These are phyloP conservation scores for Glaciozyma antarctica DNA, from an alignment of 768 basidiomycete species.

Conservation along the genomic window DNA sequence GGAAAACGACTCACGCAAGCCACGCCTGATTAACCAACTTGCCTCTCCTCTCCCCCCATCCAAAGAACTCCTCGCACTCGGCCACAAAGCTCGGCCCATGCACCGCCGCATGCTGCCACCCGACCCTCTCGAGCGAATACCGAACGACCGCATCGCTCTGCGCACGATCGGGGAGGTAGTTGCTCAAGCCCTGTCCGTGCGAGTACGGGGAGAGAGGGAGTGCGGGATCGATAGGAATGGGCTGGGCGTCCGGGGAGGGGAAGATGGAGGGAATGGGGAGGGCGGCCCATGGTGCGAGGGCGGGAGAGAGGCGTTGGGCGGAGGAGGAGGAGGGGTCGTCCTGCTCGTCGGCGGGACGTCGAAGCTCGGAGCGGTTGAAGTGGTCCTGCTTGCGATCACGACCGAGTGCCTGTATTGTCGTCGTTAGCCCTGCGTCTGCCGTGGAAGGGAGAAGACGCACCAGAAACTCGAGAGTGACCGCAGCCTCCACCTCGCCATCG, in stretches of 20 bases:
- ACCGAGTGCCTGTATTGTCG: constrained; percentile 16
- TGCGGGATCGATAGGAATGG: not conserved
- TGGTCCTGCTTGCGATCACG: constrained; percentile 29
- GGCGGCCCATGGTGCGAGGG: not conserved
- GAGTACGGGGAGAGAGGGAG: not conserved
- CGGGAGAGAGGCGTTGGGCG: not conserved
- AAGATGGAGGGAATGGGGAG: not conserved
- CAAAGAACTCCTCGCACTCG: constrained; percentile 20
- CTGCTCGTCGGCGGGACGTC: constrained; percentile 4
- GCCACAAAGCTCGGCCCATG: constrained; percentile 14
- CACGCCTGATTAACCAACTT: constrained; percentile 22
- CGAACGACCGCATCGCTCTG: constrained; percentile 6
- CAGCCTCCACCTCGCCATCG: constrained; percentile 28
- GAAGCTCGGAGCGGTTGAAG: constrained; percentile 17
- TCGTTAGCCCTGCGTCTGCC: not conserved
- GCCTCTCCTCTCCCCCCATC: constrained; percentile 11
- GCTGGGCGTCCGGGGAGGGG: not conserved
- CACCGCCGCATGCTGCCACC: constrained; percentile 22
- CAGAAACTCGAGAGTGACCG: constrained; percentile 27
- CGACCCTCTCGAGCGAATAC: constrained; percentile 18
- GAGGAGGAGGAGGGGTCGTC: not conserved
- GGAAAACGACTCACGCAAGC: constrained; percentile 1
- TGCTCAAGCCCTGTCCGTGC: not conserved
- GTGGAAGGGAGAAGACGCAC: not conserved
- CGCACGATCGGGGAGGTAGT: constrained; percentile 2